Percentiles rank a stretch among this genome's conserved stretches.
Evolutionary conservation across 2,329 filamentous ascomycete genomes (phyloP).

Genomic region (Alternaria arborescens): DNA sequence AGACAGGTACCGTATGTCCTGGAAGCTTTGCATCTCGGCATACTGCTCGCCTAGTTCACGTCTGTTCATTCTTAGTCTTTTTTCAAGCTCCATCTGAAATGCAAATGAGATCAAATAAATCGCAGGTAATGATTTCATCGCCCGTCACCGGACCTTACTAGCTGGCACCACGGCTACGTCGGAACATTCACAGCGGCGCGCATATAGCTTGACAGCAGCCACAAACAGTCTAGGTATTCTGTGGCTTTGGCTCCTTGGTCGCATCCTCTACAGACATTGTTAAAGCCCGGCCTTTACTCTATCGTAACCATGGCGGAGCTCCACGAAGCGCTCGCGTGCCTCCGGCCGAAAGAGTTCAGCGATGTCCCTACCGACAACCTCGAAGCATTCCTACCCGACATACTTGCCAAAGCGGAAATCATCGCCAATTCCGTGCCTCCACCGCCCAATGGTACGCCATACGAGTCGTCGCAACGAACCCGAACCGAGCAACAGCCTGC

Average conservation of each 20-base stretch:
- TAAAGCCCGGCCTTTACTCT: neutral
- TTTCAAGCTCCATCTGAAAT: neutral
- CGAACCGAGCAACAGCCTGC: conserved; percentile 65
- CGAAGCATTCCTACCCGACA: conserved; percentile 49
- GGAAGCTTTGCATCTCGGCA: conserved; percentile 11
- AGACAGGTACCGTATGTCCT: neutral
- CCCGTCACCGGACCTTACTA: conserved; percentile 25
- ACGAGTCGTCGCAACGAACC: conserved; percentile 61
- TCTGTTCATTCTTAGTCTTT: neutral
- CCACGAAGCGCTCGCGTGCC: conserved; percentile 56
- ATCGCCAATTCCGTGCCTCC: conserved; percentile 80
- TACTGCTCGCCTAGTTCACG: neutral
- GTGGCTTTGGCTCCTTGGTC: neutral
- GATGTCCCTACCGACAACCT: conserved; percentile 57
- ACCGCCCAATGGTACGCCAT: conserved; percentile 56
- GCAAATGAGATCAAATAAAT: neutral
- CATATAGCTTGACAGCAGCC: conserved; percentile 3
- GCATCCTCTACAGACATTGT: neutral
- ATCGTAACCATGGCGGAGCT: conserved; percentile 46
- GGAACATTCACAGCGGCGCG: conserved; percentile 13
- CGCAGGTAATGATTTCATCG: conserved; percentile 24
- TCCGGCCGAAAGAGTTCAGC: conserved; percentile 55
- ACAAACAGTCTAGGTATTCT: neutral
- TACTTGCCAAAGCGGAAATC: conserved; percentile 67
- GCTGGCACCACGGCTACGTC: conserved; percentile 23